Conservation (phyloP, 2,329 filamentous ascomycete genomes). For the Pyricularia grisea region DNA sequence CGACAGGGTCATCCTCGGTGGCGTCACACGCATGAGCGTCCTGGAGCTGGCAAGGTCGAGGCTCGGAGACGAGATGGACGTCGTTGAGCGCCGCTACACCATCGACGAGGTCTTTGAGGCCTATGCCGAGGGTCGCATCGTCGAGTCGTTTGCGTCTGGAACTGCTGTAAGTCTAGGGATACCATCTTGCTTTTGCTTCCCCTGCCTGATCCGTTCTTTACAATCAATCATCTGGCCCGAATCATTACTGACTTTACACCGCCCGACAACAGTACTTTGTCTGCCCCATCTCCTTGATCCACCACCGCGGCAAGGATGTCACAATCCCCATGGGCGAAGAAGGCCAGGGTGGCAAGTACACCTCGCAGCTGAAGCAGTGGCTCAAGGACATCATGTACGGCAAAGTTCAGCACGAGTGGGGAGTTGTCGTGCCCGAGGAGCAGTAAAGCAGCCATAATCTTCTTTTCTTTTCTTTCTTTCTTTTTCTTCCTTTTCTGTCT, state of each 20-base stretch:
- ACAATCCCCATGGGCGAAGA: constrained; percentile 49
- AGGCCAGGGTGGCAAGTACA: constrained; percentile 43
- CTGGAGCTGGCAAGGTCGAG: constrained; percentile 61
- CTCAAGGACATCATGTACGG: constrained; percentile 69
- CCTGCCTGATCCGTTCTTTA: constrained; percentile 2
- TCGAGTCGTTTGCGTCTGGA: constrained; percentile 81
- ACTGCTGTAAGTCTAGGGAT: constrained; percentile 58
- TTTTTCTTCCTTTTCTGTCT: not conserved
- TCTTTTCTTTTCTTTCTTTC: not conserved
- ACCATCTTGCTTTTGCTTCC: not conserved
- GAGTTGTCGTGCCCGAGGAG: constrained; percentile 56
- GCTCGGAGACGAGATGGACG: constrained; percentile 49
- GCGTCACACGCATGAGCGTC: constrained; percentile 76
- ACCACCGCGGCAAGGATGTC: constrained; percentile 56
- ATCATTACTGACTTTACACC: not conserved
- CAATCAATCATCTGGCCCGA: no score
- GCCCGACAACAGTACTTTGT: constrained; percentile 53
- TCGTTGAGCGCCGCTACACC: constrained; percentile 75
- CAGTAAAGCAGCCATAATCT: constrained; percentile 1
- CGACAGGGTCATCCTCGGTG: constrained; percentile 76
- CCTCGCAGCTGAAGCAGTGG: constrained; percentile 55
- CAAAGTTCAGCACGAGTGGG: constrained; percentile 58
- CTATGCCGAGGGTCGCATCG: constrained; percentile 60
- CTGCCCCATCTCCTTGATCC: constrained; percentile 56
- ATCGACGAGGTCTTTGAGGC: constrained; percentile 72